These are phyloP conservation scores for Rhytidiadelphus loreus DNA, from an alignment of 225 moss, liverwort and hornwort genomes.

Conservation along the genomic window DNA sequence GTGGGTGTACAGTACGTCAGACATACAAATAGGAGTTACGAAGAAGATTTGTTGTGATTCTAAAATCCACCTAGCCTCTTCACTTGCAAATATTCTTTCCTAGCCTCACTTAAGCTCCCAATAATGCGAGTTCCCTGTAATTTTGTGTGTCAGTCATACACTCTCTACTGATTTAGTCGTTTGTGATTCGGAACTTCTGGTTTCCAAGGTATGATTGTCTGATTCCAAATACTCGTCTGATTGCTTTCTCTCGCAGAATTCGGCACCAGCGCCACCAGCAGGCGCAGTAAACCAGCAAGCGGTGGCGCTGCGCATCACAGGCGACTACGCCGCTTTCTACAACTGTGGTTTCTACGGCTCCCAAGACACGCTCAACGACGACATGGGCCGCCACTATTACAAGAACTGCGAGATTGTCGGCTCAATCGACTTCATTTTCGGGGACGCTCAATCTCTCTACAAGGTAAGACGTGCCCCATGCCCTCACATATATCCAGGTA, in stretches of 20 bases:
- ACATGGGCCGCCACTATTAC: conserved; percentile 50
- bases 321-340: conserved; percentile 39
- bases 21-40: background rate
- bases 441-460: conserved; percentile 40
- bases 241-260: background rate
- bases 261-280: conserved; percentile 35
- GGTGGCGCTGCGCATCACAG: conserved; percentile 38
- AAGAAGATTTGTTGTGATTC: background rate
- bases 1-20: background rate
- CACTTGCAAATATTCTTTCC: background rate
- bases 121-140: background rate
- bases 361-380: conserved; percentile 48
- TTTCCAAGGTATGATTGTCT: background rate
- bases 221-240: background rate
- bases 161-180: background rate
- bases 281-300: conserved; percentile 46
- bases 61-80: background rate
- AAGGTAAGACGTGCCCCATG: background rate
- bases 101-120: background rate
- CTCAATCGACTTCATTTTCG: conserved; percentile 55
- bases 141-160: too few species aligned
- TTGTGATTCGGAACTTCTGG: background rate
- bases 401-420: conserved; percentile 38
- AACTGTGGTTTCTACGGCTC: conserved; percentile 38
- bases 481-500: background rate